These are phyloP conservation scores for Erythrophleum fordii DNA, from an alignment of 306 rosid genomes.

Conservation along the genomic window DNA sequence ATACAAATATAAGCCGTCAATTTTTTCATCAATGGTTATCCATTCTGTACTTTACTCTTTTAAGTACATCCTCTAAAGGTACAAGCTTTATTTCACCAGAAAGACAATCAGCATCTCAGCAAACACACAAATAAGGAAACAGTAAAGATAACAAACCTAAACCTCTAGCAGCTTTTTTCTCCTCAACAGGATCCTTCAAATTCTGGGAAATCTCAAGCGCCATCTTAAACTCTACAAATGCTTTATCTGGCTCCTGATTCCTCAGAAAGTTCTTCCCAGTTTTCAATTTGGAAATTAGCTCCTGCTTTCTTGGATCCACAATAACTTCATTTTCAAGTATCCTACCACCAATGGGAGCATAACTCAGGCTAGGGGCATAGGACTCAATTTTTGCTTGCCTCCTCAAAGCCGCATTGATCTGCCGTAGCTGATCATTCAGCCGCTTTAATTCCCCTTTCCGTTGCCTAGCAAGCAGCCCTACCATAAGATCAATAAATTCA, in stretches of 20 bases:
- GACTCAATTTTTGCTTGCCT: conserved; percentile 98
- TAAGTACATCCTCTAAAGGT: background rate
- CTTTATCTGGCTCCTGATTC: conserved; percentile 82
- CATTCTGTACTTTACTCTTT: background rate
- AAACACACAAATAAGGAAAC: conserved; percentile 5
- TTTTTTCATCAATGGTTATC: background rate
- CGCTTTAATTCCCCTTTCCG: conserved; percentile 79
- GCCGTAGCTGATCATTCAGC: conserved; percentile 89
- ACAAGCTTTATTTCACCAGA: background rate
- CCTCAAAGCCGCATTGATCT: conserved; percentile 82
- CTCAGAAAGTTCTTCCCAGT: conserved; percentile 86
- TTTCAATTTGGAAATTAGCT: conserved; percentile 81
- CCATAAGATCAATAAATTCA: conserved; percentile 32
- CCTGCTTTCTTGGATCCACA: conserved; percentile 80
- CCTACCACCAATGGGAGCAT: conserved; percentile 82
- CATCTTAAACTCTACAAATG: conserved; percentile 67
- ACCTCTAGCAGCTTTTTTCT: conserved; percentile 97
- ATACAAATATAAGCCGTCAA: background rate
- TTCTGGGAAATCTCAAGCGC: conserved; percentile 82
- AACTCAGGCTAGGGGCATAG: conserved; percentile 91
- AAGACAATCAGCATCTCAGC: background rate
- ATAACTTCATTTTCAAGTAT: conserved; percentile 74
- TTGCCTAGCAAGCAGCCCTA: conserved; percentile 96
- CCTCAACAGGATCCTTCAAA: conserved; percentile 79
- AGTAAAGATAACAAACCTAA: conserved; percentile 64